Evolutionary conservation across 805 yeast species (phyloP).

Genomic region (Cyberlindnera japonica): DNA sequence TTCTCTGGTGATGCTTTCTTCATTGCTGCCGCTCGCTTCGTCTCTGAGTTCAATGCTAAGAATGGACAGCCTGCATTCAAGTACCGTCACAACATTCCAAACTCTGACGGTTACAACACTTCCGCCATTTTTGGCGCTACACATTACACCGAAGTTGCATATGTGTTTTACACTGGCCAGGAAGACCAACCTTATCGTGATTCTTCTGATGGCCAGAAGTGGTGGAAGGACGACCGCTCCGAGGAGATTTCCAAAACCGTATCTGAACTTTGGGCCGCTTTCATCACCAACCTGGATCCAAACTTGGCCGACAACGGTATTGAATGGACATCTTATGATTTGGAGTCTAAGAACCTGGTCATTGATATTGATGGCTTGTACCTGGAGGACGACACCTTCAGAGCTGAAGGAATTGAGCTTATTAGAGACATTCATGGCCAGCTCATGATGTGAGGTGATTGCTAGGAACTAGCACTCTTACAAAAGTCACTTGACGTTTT

Average conservation of each 20-base stretch:
- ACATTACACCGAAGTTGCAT: slow-evolving; percentile 11
- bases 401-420: slow-evolving; percentile 6
- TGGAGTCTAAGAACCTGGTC: slow-evolving; percentile 7
- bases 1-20: slow-evolving; percentile 13
- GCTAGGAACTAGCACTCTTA: not conserved
- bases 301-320: slow-evolving; percentile 8
- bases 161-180: slow-evolving; percentile 11
- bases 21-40: slow-evolving; percentile 15
- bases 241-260: slow-evolving; percentile 8
- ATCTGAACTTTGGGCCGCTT: slow-evolving; percentile 11
- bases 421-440: slow-evolving; percentile 6
- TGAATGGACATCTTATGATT: slow-evolving; percentile 6
- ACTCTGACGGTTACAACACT: slow-evolving; percentile 4
- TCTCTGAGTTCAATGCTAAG: slow-evolving; percentile 5
- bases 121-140: slow-evolving; percentile 7
- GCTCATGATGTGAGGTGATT: slow-evolving; percentile 4
- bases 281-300: slow-evolving; percentile 14
- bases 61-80: slow-evolving; percentile 8
- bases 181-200: slow-evolving; percentile 6
- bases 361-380: slow-evolving; percentile 12
- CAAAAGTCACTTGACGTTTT: not conserved
- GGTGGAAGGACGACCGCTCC: slow-evolving; percentile 10
- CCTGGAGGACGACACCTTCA: slow-evolving; percentile 9
- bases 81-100: slow-evolving; percentile 14
- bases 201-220: slow-evolving; percentile 10